Base-by-base conservation (phyloP, 305 asterid genomes). In the Ruellia speciosa region DNA sequence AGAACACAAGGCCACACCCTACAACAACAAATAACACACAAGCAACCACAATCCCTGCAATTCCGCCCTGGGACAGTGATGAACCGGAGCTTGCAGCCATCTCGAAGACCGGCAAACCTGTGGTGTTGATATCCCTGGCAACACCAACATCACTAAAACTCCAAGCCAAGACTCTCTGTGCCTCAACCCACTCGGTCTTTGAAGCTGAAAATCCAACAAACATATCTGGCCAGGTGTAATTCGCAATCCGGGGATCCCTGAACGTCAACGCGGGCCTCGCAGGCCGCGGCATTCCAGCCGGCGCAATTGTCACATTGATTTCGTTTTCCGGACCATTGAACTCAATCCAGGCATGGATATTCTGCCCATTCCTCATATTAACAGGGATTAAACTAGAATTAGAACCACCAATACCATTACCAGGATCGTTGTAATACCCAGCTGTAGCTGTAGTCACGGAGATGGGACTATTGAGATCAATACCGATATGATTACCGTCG, bases 201-300 rank as follows among this genome's bases (percentile, higher is more conserved):
- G 95, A 88, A 0, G 94, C 93, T 0, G 96, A 88, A 57, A 88
- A 88, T 2, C 93, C 96, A 14, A 88, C 72, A 54, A 65, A 85
- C 95, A 85, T 83, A 53, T 81, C 78, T 48, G 75, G 16, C 52
- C 69, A 70, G 19, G 61, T 50, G 58, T 88, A 85, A 49, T 83
- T 66, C 0, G 82, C 82, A 14, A 88, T 72, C 12, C 11, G 58
- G 0, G 82, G 77, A 53, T 64, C 34, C 51, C 61, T 66, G 51
- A 64, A 85, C 5, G 72, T 64, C 37, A 88, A 54, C 78, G 73
- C 16, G 13, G 79, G 64, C 67, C 73, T 69, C 6, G 14, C 41
- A 5, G 95, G 95, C 50, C 83, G 67, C 18, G 74, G 48, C 72
- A 78, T 63, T 17, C 92, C 88, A 2, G 78, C 92, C 0, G 89